phyloP scores from a whole-genome alignment of 2,329 filamentous ascomycete species.

The Trichophyton simii region DNA sequence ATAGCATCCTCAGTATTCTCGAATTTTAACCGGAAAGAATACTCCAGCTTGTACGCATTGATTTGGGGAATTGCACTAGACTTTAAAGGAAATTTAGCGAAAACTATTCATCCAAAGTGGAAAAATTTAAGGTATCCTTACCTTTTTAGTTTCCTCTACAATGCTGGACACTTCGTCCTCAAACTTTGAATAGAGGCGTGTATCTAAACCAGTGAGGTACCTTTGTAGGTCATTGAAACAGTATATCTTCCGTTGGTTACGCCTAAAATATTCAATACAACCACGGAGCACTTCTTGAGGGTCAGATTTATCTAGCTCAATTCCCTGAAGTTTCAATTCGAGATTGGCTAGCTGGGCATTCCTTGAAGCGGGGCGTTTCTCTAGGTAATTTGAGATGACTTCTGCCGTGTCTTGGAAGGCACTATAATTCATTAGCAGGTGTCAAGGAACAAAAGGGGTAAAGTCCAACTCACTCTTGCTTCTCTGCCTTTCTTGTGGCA shows the following conservation, averaged over 20 bases:
- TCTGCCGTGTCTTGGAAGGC: constrained; percentile 20
- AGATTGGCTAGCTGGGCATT: constrained; percentile 31
- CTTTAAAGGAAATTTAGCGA: background rate
- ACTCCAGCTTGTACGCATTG: constrained; percentile 34
- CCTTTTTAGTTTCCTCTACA: background rate
- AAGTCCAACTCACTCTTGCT: constrained; percentile 22
- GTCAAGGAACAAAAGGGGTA: background rate
- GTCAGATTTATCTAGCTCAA: background rate
- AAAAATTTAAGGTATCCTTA: background rate
- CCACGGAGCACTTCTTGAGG: constrained; percentile 24
- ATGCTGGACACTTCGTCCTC: constrained; percentile 14
- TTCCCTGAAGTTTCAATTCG: constrained; percentile 17
- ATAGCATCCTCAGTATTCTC: constrained; percentile 18
- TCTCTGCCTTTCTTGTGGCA: constrained; percentile 22
- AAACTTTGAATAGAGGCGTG: constrained; percentile 18
- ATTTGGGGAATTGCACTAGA: constrained; percentile 22
- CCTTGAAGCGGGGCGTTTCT: constrained; percentile 27
- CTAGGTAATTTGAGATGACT: constrained; percentile 26
- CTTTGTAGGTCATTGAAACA: constrained; percentile 34
- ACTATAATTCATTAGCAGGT: constrained; percentile 17
- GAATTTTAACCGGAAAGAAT: constrained; percentile 28
- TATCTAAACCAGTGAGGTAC: constrained; percentile 23
- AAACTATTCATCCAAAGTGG: no score
- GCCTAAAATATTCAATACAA: constrained; percentile 31
- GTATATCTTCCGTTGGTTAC: constrained; percentile 32